These are phyloP conservation scores for Ascomycota sp. DNA, from an alignment of 2,329 filamentous ascomycete genomes.

Conservation along the genomic window DNA sequence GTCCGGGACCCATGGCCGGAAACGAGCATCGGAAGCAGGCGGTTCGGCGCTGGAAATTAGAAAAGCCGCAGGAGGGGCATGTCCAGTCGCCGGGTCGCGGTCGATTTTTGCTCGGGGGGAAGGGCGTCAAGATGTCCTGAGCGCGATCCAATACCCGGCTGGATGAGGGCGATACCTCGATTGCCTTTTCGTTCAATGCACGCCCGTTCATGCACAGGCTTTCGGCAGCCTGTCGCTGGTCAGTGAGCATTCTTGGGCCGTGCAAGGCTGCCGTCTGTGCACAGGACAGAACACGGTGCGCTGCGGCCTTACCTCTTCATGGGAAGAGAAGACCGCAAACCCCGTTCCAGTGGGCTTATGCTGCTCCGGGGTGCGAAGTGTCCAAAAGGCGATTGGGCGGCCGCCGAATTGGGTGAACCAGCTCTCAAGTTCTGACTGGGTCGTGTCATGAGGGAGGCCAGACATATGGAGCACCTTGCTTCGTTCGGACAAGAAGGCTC, in stretches of 20 bases:
- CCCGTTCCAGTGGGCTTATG: constrained; percentile 98
- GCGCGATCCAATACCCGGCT: constrained; percentile 89
- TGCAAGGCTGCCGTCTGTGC: neutral
- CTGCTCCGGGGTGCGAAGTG: constrained; percentile 87
- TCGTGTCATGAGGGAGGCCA: constrained; percentile 90
- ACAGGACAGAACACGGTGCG: neutral
- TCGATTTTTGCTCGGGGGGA: constrained; percentile 95
- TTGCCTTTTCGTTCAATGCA: constrained; percentile 94
- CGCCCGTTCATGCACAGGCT: constrained; percentile 98
- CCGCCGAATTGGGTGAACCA: constrained; percentile 99
- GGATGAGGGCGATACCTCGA: constrained; percentile 95
- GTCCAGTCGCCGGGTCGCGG: constrained; percentile 97
- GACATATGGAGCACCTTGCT: constrained; percentile 98
- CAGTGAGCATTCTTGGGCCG: constrained; percentile 1
- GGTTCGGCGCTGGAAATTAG: constrained; percentile 95
- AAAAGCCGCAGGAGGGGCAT: constrained; percentile 95
- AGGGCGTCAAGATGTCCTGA: constrained; percentile 86
- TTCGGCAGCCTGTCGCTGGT: constrained; percentile 55
- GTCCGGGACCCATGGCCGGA: constrained; percentile 60
- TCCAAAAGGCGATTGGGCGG: constrained; percentile 97
- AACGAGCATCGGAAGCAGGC: constrained; percentile 98
- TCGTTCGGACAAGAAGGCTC: constrained; percentile 85
- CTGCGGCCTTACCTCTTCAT: constrained; percentile 66
- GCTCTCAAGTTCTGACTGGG: constrained; percentile 93
- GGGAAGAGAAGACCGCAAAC: constrained; percentile 95